Conservation (phyloP, 2,329 filamentous ascomycete species). For the Stagonosporopsis chrysanthemi region DNA sequence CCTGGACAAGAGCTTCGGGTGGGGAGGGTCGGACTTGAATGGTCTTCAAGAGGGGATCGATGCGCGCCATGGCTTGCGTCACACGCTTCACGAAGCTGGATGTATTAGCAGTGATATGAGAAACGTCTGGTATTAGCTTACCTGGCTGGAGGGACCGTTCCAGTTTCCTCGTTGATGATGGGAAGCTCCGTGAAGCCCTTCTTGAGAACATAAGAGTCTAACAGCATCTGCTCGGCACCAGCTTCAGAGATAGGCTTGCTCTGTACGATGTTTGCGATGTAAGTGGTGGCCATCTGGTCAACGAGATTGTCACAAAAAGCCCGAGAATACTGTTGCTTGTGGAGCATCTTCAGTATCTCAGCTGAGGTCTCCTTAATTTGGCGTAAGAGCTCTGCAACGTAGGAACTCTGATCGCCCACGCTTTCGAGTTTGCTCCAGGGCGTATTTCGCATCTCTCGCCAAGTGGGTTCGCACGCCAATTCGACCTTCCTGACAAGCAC, state of each 20-base stretch:
- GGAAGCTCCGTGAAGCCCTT: conserved; percentile 78
- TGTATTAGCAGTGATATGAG: conserved; percentile 23
- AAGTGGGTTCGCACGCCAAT: conserved; percentile 80
- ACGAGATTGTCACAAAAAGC: conserved; percentile 97
- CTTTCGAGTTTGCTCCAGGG: conserved; percentile 94
- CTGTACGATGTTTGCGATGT: conserved; percentile 83
- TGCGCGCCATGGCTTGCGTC: conserved; percentile 80
- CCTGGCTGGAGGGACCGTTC: conserved; percentile 64
- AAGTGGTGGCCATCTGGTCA: conserved; percentile 80
- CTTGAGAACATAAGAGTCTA: conserved; percentile 91
- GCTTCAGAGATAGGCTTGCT: conserved; percentile 92
- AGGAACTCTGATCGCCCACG: conserved; percentile 92
- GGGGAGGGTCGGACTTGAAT: conserved; percentile 92
- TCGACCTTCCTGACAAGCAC: conserved; percentile 86
- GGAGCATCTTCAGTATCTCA: conserved; percentile 78
- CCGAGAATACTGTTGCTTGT: conserved; percentile 91
- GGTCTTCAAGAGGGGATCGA: conserved; percentile 94
- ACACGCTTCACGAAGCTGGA: conserved; percentile 84
- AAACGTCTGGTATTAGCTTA: conserved; percentile 32
- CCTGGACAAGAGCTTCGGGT: conserved; percentile 92
- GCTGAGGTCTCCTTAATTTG: conserved; percentile 74
- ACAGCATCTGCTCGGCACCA: conserved; percentile 95
- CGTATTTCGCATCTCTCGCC: conserved; percentile 97
- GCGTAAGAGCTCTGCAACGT: conserved; percentile 81
- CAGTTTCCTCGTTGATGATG: conserved; percentile 64